Conservation (phyloP, 805 yeast genomes). For the Lipomyces oligophaga region DNA sequence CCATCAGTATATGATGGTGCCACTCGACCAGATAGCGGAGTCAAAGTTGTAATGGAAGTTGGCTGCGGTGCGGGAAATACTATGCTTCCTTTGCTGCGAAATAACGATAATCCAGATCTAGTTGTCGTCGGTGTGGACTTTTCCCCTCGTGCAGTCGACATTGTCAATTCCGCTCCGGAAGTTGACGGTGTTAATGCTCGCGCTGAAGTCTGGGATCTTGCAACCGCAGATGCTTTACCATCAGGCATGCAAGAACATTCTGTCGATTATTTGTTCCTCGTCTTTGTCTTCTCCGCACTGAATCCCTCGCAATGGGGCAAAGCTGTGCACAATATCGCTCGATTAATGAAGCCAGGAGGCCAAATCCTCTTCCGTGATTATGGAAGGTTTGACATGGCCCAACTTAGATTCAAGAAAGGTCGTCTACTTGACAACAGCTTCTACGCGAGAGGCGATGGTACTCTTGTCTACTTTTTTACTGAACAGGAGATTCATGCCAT, state of each 20-base stretch:
- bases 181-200: conserved; percentile 56
- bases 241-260: conserved; percentile 77
- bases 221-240: conserved; percentile 76
- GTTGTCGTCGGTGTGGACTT: conserved; percentile 83
- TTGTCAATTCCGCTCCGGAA: conserved; percentile 60
- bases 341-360: conserved; percentile 89
- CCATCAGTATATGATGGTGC: conserved; percentile 71
- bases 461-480: conserved; percentile 93
- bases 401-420: conserved; percentile 84
- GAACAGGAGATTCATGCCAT: conserved; percentile 83
- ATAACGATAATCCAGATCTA: conserved; percentile 75
- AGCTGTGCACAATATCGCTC: conserved; percentile 68
- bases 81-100: conserved; percentile 79
- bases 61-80: conserved; percentile 99
- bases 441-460: conserved; percentile 96
- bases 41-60: conserved; percentile 74
- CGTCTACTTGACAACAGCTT: conserved; percentile 86
- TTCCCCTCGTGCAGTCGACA: conserved; percentile 81
- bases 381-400: conserved; percentile 94
- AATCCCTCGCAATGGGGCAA: conserved; percentile 86
- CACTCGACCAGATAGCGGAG: conserved; percentile 67
- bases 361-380: conserved; percentile 85
- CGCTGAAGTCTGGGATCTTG: conserved; percentile 94
- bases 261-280: conserved; percentile 89
- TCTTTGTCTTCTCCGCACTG: conserved; percentile 88